A percentile compares a stretch with the other conserved stretches of the same genome.
Conservation (phyloP, 2,329 filamentous ascomycete genomes). For the Sclerotinia borealis region DNA sequence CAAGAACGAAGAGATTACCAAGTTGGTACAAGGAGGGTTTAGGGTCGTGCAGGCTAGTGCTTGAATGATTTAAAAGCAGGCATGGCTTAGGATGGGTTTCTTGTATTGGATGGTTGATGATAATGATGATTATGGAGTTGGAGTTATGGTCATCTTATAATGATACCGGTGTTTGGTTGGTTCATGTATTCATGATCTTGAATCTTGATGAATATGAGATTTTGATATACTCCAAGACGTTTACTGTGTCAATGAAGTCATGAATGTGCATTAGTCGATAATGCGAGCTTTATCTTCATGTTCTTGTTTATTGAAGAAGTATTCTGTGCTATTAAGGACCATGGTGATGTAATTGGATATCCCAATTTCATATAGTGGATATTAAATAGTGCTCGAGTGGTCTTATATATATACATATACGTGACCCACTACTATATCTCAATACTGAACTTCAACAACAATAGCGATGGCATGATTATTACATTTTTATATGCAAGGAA, state of each 20-base stretch:
- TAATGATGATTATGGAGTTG: slow-evolving; percentile 1
- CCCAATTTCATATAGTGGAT: no score
- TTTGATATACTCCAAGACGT: neutral
- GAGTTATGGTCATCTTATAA: neutral
- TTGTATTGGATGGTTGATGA: neutral
- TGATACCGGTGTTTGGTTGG: neutral
- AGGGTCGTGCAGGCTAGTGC: slow-evolving; percentile 60
- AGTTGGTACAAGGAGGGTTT: slow-evolving; percentile 69
- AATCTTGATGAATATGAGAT: slow-evolving; percentile 1
- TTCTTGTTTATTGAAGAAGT: neutral
- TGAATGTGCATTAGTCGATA: neutral
- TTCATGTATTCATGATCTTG: slow-evolving; percentile 5
- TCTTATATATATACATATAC: no score
- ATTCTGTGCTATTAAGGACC: no score
- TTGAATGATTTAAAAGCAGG: neutral
- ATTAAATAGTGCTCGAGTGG: no score
- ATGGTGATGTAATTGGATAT: no score
- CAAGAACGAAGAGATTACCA: slow-evolving; percentile 84
- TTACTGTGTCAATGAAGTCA: neutral
- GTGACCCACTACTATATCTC: no score
- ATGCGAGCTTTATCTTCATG: neutral
- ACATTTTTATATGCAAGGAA: no score
- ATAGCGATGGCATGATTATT: no score
- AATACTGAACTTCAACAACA: no score
- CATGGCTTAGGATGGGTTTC: neutral